Percentiles rank a stretch among this genome's conserved stretches.
Conservation (phyloP, 2,329 filamentous ascomycete genomes). For the Esteya vermicola region DNA sequence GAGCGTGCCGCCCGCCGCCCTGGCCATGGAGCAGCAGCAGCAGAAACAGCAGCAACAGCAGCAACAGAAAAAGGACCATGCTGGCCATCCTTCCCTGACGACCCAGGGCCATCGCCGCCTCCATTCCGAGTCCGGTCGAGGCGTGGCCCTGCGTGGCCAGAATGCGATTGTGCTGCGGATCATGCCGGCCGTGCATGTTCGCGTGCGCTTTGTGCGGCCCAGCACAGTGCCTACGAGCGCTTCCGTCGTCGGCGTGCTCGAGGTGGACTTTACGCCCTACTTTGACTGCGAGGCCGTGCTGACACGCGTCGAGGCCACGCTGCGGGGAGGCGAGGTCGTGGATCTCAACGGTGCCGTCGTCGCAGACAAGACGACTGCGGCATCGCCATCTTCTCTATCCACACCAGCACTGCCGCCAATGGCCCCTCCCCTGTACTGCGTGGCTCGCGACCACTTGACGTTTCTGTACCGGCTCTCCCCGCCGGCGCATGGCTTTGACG, state of each 20-base stretch:
- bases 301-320: constrained; percentile 39
- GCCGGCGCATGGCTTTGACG: constrained; percentile 25
- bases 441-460: constrained; percentile 60
- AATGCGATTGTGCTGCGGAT: constrained; percentile 45
- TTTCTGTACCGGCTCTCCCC: constrained; percentile 56
- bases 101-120: no score
- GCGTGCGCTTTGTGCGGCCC: constrained; percentile 56
- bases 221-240: constrained; percentile 41
- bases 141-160: constrained; percentile 44
- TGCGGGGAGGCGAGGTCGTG: constrained; percentile 44
- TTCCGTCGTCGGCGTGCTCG: constrained; percentile 54
- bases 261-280: constrained; percentile 59
- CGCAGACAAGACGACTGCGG: no score
- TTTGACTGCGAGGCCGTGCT: constrained; percentile 53
- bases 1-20: constrained; percentile 46
- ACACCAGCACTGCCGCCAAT: constrained; percentile 21
- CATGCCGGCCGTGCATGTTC: constrained; percentile 55
- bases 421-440: constrained; percentile 43
- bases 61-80: no score
- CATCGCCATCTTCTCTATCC: no score
- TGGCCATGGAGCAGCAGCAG: constrained; percentile 17
- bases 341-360: constrained; percentile 37
- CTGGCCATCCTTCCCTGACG: no score
- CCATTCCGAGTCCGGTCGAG: no score
- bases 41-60: constrained; percentile 34